phyloP scores from a whole-genome alignment of 805 yeast genomes.

The Yamadazyma paraphyllophila region DNA sequence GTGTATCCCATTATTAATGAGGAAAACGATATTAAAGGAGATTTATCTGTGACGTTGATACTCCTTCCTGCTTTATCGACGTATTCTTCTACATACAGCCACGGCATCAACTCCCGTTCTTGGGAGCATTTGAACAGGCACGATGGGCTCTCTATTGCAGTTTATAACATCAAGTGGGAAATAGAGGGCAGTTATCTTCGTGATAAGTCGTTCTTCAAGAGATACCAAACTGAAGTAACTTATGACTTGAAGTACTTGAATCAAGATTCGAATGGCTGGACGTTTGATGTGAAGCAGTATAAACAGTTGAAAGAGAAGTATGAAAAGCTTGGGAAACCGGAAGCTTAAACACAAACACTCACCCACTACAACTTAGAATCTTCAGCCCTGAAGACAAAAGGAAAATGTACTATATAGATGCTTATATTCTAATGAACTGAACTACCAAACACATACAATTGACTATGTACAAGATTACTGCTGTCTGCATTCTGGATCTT shows the following conservation, averaged over 20 bases:
- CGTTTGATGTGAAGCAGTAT: constrained; percentile 27
- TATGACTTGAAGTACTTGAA: constrained; percentile 21
- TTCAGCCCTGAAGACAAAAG: too few species aligned
- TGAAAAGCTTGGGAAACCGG: neutral
- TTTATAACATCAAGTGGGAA: constrained; percentile 56
- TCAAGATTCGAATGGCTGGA: constrained; percentile 30
- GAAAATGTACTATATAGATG: too few species aligned
- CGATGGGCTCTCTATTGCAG: constrained; percentile 73
- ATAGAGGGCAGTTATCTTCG: constrained; percentile 24
- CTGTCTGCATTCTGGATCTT: constrained; percentile 37
- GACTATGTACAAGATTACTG: constrained; percentile 16
- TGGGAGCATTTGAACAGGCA: constrained; percentile 62
- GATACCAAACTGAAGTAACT: constrained; percentile 24
- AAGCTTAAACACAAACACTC: too few species aligned
- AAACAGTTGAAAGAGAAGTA: constrained; percentile 26
- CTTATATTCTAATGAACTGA: too few species aligned
- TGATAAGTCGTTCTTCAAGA: constrained; percentile 29
- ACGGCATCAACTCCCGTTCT: constrained; percentile 70
- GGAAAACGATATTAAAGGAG: constrained; percentile 35
- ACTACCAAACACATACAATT: too few species aligned
- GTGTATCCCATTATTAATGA: constrained; percentile 20
- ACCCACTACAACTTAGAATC: too few species aligned
- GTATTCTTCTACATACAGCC: constrained; percentile 64
- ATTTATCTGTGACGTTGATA: constrained; percentile 55
- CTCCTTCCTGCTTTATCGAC: constrained; percentile 66